A percentile compares a stretch with the other conserved stretches of the same genome.
phyloP scores from a whole-genome alignment of 2,329 filamentous ascomycete genomes.

The Trichoderma polysporum region DNA sequence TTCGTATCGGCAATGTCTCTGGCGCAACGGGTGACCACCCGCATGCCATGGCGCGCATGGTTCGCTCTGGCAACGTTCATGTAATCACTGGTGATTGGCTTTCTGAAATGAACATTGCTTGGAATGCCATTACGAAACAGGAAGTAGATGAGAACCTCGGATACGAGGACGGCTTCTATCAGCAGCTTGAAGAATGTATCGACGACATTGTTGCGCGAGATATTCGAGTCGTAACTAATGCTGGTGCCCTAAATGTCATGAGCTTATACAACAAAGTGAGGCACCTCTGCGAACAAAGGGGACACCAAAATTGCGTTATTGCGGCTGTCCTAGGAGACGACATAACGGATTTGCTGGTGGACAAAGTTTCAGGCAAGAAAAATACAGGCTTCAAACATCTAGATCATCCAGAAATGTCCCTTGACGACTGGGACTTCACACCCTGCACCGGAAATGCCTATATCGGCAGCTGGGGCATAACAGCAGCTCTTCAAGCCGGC shows the following conservation, averaged over 20 bases:
- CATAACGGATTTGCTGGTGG: slow-evolving; percentile 32
- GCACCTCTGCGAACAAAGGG: slow-evolving; percentile 32
- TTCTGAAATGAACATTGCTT: slow-evolving; percentile 52
- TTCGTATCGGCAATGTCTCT: slow-evolving; percentile 37
- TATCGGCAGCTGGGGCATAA: slow-evolving; percentile 50
- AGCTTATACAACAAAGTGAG: slow-evolving; percentile 33
- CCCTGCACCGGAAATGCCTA: slow-evolving; percentile 41
- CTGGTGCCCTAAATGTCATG: slow-evolving; percentile 40
- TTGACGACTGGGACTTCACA: slow-evolving; percentile 32
- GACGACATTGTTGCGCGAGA: slow-evolving; percentile 36
- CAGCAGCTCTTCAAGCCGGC: slow-evolving; percentile 41
- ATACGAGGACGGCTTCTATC: slow-evolving; percentile 40
- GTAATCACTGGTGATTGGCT: slow-evolving; percentile 43
- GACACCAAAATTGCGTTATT: slow-evolving; percentile 34
- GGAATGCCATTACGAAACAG: slow-evolving; percentile 37
- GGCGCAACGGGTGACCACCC: slow-evolving; percentile 37
- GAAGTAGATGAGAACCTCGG: slow-evolving; percentile 35
- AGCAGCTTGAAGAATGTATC: slow-evolving; percentile 45
- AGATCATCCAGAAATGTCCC: slow-evolving; percentile 31
- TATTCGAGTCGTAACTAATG: slow-evolving; percentile 42
- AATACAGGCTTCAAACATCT: slow-evolving; percentile 28
- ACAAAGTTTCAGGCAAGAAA: slow-evolving; percentile 20
- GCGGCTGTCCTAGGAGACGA: slow-evolving; percentile 43
- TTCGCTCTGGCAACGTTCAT: slow-evolving; percentile 34
- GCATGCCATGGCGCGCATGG: slow-evolving; percentile 36